A percentile compares a stretch with the other conserved stretches of the same genome.
Evolutionary conservation across 495 filamentous ascomycete genomes (phyloP).

Genomic region (Hyphodiscus hymeniophilus): DNA sequence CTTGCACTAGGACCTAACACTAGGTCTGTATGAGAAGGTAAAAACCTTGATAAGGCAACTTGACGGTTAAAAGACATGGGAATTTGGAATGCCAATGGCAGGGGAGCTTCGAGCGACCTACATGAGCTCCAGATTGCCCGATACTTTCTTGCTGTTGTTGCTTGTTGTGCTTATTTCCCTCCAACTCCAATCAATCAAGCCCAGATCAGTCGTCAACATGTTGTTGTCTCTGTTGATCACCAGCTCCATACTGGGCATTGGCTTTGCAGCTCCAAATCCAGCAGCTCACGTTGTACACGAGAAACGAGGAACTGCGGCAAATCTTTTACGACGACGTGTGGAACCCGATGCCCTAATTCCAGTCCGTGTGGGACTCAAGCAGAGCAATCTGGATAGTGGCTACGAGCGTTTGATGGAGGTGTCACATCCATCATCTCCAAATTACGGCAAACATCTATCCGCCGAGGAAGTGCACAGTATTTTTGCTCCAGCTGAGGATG

Average conservation of each 20-base stretch:
- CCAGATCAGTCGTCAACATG: background rate
- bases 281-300: background rate
- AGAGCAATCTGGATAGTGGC: constrained; percentile 14
- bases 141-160: background rate
- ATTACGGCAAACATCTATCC: constrained; percentile 15
- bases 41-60: too few relatives aligned
- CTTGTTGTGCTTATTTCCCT: background rate
- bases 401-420: constrained; percentile 17
- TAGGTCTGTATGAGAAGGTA: too few relatives aligned
- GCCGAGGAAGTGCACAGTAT: constrained; percentile 13
- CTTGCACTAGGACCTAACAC: too few relatives aligned
- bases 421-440: constrained; percentile 7
- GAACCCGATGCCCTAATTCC: constrained; percentile 9
- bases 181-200: background rate
- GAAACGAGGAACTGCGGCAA: background rate
- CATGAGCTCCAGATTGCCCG: too few relatives aligned
- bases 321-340: background rate
- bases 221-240: background rate
- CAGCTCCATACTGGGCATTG: background rate
- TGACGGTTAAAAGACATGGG: too few relatives aligned
- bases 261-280: background rate
- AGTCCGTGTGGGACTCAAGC: constrained; percentile 11
- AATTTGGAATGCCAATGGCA: too few relatives aligned
- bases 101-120: too few relatives aligned
- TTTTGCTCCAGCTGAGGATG: constrained; percentile 19